Evolutionary conservation across 2,329 filamentous ascomycete genomes (phyloP).

Genomic region (Triangularia verruculosa): DNA sequence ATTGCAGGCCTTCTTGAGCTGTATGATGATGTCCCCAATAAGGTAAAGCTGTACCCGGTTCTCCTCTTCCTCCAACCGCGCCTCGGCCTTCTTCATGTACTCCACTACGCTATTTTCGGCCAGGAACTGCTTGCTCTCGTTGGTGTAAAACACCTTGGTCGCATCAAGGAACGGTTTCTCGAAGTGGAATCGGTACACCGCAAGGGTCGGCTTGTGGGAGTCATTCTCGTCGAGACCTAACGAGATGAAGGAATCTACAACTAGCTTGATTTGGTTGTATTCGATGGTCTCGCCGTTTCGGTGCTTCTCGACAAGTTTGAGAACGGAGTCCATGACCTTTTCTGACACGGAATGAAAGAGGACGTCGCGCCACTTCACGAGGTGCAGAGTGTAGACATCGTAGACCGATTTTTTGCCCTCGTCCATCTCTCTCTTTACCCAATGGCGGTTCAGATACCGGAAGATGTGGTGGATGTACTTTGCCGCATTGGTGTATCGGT

Average conservation of each 20-base stretch:
- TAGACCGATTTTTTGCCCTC: conserved; percentile 98
- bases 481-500: conserved; percentile 88
- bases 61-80: conserved; percentile 86
- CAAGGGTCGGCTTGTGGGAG: conserved; percentile 87
- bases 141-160: conserved; percentile 81
- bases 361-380: conserved; percentile 92
- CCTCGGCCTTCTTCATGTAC: conserved; percentile 99
- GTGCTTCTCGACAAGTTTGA: conserved; percentile 95
- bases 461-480: conserved; percentile 98
- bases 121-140: conserved; percentile 90
- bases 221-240: conserved; percentile 92
- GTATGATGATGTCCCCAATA: conserved; percentile 81
- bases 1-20: conserved; percentile 84
- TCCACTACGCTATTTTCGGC: conserved; percentile 97
- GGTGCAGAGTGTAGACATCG: conserved; percentile 94
- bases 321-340: conserved; percentile 91
- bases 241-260: conserved; percentile 95
- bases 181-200: conserved; percentile 91
- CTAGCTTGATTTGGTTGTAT: conserved; percentile 92
- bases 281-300: conserved; percentile 97
- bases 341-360: conserved; percentile 80
- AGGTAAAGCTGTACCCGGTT: conserved; percentile 89
- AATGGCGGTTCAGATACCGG: conserved; percentile 92
- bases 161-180: conserved; percentile 87
- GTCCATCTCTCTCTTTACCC: conserved; percentile 98